Conservation (phyloP, 176 grass and related monocot species). For the Poa annua region DNA sequence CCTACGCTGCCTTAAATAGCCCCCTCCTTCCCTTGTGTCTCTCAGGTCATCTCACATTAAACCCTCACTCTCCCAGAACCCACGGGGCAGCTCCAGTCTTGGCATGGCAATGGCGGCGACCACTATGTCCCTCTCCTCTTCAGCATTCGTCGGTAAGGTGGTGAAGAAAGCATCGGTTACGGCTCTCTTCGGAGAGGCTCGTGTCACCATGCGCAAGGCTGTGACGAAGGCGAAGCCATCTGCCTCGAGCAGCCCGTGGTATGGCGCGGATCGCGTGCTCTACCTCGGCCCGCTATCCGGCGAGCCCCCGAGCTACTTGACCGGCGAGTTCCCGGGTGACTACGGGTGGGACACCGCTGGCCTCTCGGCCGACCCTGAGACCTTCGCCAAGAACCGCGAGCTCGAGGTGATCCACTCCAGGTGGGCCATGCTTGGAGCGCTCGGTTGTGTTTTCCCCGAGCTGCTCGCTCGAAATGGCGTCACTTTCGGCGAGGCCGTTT, state of each 20-base stretch:
- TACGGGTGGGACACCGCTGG: constrained; percentile 18
- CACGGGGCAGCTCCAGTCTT: background rate
- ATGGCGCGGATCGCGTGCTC: background rate
- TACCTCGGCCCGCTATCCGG: constrained; percentile 19
- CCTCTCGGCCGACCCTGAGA: constrained; percentile 47
- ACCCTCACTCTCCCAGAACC: background rate
- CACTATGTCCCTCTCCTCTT: constrained; percentile 12
- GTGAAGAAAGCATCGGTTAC: background rate
- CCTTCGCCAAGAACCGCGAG: constrained; percentile 73
- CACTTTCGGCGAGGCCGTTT: constrained; percentile 76
- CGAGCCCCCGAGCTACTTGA: constrained; percentile 9
- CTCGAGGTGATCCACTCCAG: constrained; percentile 69
- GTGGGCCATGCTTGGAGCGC: constrained; percentile 71
- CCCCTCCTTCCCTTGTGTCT: background rate
- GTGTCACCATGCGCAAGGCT: constrained; percentile 2
- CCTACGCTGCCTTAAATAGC: background rate
- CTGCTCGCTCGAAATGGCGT: constrained; percentile 61
- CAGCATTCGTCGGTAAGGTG: background rate
- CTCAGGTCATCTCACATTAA: background rate
- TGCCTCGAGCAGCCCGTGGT: constrained; percentile 4
- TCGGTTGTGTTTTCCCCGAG: constrained; percentile 77
- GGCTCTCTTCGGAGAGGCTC: background rate
- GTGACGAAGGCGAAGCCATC: background rate
- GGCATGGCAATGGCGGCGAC: background rate
- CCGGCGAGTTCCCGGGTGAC: background rate